phyloP scores from a whole-genome alignment of 2,329 filamentous ascomycete genomes.

The Fusarium floridanum region DNA sequence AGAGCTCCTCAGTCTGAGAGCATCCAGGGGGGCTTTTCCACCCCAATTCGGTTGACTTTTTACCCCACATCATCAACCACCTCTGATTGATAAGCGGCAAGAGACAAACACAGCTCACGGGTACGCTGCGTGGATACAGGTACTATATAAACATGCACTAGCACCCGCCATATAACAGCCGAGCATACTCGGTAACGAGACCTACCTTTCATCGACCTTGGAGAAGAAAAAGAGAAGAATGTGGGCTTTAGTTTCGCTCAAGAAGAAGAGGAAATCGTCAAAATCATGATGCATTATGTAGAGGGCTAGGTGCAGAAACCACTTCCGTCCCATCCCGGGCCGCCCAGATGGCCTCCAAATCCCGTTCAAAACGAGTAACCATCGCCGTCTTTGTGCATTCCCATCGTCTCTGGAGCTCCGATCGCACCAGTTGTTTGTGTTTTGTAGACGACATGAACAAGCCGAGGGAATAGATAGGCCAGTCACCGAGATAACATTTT shows the following conservation, averaged over 20 bases:
- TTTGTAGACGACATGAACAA: background rate
- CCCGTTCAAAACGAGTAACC: background rate
- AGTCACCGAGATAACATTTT: background rate
- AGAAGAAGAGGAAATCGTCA: background rate
- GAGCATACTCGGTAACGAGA: background rate
- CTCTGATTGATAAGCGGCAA: background rate
- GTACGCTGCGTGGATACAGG: background rate
- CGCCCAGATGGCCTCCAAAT: background rate
- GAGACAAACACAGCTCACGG: background rate
- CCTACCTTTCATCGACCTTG: background rate
- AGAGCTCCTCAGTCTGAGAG: background rate
- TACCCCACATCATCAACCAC: background rate
- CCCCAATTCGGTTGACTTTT: background rate
- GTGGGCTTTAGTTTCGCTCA: background rate
- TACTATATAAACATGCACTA: background rate
- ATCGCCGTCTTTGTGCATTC: background rate
- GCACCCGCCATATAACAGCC: background rate
- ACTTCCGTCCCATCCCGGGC: background rate
- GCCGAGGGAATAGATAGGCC: background rate
- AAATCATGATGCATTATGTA: background rate
- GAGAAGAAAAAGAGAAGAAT: background rate
- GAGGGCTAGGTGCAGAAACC: background rate
- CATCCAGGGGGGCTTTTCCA: background rate
- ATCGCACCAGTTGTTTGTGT: background rate
- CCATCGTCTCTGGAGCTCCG: background rate